phyloP scores from a whole-genome alignment of 257 asterid genomes.

The Solanum infundibuliforme region DNA sequence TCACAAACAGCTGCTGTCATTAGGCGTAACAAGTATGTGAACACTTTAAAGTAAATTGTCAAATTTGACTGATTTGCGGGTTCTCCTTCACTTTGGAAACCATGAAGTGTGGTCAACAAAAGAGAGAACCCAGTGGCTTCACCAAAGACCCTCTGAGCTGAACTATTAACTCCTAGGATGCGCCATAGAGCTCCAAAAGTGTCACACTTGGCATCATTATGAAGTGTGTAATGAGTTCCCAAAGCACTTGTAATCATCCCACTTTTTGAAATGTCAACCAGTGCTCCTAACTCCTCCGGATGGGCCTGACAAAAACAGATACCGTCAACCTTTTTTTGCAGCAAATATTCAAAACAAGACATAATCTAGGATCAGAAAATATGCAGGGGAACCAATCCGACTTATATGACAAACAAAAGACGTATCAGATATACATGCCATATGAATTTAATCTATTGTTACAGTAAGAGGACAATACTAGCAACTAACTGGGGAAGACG shows the following conservation, averaged over 20 bases:
- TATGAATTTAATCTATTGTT: neutral
- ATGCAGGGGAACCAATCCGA: neutral
- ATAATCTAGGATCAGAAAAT: neutral
- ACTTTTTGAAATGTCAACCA: conserved; percentile 86
- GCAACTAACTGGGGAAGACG: neutral
- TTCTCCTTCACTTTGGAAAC: conserved; percentile 63
- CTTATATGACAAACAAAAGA: neutral
- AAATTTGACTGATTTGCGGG: conserved; percentile 28
- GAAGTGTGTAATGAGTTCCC: conserved; percentile 74
- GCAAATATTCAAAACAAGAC: neutral
- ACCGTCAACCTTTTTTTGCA: neutral
- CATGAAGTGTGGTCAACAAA: conserved; percentile 75
- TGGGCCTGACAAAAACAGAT: conserved; percentile 46
- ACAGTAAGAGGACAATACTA: neutral
- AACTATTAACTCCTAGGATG: conserved; percentile 60
- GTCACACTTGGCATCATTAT: conserved; percentile 85
- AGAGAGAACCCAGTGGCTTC: conserved; percentile 98
- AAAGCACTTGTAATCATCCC: conserved; percentile 85
- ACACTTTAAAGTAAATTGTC: conserved; percentile 42
- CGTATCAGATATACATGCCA: neutral
- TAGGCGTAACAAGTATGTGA: conserved; percentile 76
- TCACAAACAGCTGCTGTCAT: conserved; percentile 83
- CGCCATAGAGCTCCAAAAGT: conserved; percentile 93
- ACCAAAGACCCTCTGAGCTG: conserved; percentile 97
- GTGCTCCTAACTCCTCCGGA: conserved; percentile 83